Percentiles rank a stretch among this genome's conserved stretches.
These are phyloP conservation scores for Dioscorea cayenensis DNA, from an alignment of 116 monocot species.

Conservation along the genomic window DNA sequence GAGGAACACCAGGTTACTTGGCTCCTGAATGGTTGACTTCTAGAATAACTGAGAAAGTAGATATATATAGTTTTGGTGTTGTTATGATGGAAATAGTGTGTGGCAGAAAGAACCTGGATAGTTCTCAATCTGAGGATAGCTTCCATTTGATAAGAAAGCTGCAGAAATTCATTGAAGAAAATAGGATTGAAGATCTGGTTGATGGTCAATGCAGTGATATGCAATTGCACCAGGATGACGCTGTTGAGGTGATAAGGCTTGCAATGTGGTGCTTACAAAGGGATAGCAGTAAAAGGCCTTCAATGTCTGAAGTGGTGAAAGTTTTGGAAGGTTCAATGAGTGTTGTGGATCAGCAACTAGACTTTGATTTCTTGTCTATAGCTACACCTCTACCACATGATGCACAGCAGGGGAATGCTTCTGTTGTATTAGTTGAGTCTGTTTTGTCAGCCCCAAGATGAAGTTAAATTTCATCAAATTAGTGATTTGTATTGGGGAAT, in stretches of 20 bases:
- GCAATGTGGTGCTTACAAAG: constrained; percentile 30
- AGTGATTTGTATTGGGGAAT: too few species aligned
- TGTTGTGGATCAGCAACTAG: neutral
- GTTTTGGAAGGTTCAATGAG: neutral
- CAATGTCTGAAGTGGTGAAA: constrained; percentile 31
- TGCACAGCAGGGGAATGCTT: too few species aligned
- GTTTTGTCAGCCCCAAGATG: too few species aligned
- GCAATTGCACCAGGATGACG: constrained; percentile 1
- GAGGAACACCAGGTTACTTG: constrained; percentile 10
- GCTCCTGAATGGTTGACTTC: constrained; percentile 6
- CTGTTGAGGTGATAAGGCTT: constrained; percentile 10
- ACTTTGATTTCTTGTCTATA: neutral
- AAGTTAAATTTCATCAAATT: too few species aligned
- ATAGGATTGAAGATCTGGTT: constrained; percentile 4
- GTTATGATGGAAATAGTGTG: constrained; percentile 5
- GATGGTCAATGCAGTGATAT: neutral
- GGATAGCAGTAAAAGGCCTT: constrained; percentile 10
- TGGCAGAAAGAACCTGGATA: constrained; percentile 1
- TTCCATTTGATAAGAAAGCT: neutral
- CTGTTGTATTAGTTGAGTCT: too few species aligned
- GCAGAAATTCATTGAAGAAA: neutral
- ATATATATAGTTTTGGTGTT: constrained; percentile 8
- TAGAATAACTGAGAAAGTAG: neutral
- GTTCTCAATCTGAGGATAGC: neutral
- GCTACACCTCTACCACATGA: neutral